Conservation (phyloP, 169 alveolate species). For the Cryptosporidium xiaoi region DNA sequence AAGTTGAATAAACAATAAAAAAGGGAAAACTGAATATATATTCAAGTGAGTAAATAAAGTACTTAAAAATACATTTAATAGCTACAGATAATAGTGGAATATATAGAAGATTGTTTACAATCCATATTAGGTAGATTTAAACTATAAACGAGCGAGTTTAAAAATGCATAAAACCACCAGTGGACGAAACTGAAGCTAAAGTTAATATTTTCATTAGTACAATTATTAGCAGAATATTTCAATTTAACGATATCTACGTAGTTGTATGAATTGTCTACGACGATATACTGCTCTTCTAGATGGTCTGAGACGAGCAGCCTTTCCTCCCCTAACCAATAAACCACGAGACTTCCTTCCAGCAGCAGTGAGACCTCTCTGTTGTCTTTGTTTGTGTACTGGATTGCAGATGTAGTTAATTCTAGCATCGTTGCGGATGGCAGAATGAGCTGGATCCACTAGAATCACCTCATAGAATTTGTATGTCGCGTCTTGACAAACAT, state of each 20-base stretch:
- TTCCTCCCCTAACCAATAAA: constrained; percentile 94
- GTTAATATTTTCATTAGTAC: neutral
- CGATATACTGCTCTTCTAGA: constrained; percentile 94
- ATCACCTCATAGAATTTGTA: constrained; percentile 98
- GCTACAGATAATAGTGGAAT: too few relatives aligned
- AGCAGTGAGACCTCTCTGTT: constrained; percentile 96
- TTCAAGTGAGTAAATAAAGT: too few relatives aligned
- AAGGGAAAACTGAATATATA: too few relatives aligned
- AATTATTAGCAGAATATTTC: neutral
- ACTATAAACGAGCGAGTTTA: neutral
- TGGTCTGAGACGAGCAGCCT: constrained; percentile 94
- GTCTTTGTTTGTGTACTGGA: constrained; percentile 98
- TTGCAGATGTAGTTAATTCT: constrained; percentile 98
- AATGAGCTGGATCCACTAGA: constrained; percentile 98
- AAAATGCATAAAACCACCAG: neutral
- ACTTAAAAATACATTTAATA: too few relatives aligned
- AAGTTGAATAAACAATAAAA: neutral
- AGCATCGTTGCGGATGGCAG: constrained; percentile 97
- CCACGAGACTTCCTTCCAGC: constrained; percentile 91
- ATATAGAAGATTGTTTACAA: too few relatives aligned
- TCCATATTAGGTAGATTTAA: neutral
- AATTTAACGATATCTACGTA: constrained; percentile 95
- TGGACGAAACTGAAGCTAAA: too few relatives aligned
- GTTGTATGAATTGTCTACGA: constrained; percentile 93
- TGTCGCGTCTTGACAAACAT: constrained; percentile 99